phyloP scores from a whole-genome alignment of 164 flowering plant species.

The Vitis riparia region DNA sequence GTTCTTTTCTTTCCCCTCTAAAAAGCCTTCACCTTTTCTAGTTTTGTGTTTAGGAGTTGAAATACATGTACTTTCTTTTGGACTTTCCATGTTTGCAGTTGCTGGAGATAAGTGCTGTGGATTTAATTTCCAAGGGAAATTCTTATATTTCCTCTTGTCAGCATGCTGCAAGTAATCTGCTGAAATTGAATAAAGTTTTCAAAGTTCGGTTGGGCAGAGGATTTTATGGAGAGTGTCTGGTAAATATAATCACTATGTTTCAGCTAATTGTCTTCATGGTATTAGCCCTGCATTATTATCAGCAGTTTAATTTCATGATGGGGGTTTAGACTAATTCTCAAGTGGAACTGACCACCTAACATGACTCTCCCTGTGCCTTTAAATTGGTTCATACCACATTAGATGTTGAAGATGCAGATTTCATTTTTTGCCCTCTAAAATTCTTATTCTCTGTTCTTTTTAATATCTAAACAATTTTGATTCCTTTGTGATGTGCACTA shows the following conservation, averaged over 20 bases:
- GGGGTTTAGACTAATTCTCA: no score
- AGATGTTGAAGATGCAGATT: no score
- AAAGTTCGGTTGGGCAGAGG: constrained; percentile 78
- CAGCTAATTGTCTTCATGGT: background rate
- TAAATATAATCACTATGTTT: constrained; percentile 23
- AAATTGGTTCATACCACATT: no score
- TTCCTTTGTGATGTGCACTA: constrained; percentile 10
- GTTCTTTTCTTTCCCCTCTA: background rate
- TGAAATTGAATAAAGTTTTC: constrained; percentile 51
- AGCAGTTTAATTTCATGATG: background rate
- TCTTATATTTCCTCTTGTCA: constrained; percentile 36
- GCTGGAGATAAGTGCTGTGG: constrained; percentile 41
- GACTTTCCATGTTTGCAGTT: constrained; percentile 44
- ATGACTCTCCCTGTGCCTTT: no score
- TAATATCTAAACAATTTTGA: background rate
- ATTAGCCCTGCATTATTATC: background rate
- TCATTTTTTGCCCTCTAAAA: no score
- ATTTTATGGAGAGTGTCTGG: constrained; percentile 93
- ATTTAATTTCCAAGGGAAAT: constrained; percentile 60
- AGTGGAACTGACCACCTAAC: no score
- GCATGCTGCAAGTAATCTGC: constrained; percentile 56
- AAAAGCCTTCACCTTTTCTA: background rate
- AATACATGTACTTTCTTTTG: constrained; percentile 11
- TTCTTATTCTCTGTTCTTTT: background rate
- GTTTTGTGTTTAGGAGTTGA: background rate